A percentile compares a stretch with the other conserved stretches of the same genome.
These are phyloP conservation scores for Sideroxylon spinosum DNA, from an alignment of 179 eudicot genomes.

Conservation along the genomic window DNA sequence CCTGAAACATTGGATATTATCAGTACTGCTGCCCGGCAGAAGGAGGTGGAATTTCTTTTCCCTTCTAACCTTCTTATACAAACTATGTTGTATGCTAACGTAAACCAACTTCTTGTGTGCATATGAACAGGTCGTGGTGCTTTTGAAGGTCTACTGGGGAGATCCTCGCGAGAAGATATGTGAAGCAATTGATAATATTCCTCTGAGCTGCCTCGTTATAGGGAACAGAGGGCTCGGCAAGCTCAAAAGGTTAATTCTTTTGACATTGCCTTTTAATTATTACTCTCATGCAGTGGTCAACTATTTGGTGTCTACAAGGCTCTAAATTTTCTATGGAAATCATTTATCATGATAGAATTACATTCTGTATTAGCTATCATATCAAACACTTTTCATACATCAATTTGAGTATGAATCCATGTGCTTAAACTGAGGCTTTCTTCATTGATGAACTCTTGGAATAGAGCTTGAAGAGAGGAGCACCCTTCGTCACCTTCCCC, in stretches of 20 bases:
- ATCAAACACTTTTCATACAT: background rate
- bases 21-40: slow-evolving; percentile 35
- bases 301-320: background rate
- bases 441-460: background rate
- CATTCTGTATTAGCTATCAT: too few species aligned
- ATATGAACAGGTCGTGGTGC: slow-evolving; percentile 40
- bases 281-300: background rate
- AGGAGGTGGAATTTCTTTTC: slow-evolving; percentile 19
- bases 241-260: slow-evolving; percentile 53
- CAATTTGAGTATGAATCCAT: background rate
- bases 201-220: slow-evolving; percentile 56
- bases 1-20: slow-evolving; percentile 42
- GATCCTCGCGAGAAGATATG: slow-evolving; percentile 88
- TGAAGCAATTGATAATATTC: slow-evolving; percentile 65
- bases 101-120: background rate
- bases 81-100: background rate
- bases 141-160: slow-evolving; percentile 79
- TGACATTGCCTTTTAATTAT: background rate
- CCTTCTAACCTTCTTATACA: background rate
- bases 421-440: background rate
- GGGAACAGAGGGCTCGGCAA: slow-evolving; percentile 87
- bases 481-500: background rate
- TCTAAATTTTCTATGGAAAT: background rate
- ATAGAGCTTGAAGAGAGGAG: background rate
- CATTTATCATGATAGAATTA: background rate